Percentiles rank a stretch among this genome's conserved stretches.
These are phyloP conservation scores for Penicillium goetzii DNA, from an alignment of 495 filamentous ascomycete species.

Conservation along the genomic window DNA sequence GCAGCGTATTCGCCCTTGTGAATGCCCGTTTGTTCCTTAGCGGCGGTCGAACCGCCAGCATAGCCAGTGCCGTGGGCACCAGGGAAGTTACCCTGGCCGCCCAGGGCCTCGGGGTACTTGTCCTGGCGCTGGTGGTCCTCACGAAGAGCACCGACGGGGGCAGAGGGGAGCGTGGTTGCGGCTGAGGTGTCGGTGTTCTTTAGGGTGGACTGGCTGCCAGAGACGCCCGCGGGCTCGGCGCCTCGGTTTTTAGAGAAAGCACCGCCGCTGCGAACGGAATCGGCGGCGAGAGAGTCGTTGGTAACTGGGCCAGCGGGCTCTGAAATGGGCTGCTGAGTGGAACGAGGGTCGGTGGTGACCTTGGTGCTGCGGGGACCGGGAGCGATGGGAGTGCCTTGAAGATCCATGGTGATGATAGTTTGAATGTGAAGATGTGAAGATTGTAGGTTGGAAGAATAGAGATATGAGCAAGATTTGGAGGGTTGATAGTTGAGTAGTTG, in stretches of 20 bases:
- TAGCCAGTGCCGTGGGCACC: constrained; percentile 52
- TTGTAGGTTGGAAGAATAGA: neutral
- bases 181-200: constrained; percentile 60
- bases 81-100: constrained; percentile 54
- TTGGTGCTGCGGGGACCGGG: constrained; percentile 46
- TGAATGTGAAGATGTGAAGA: constrained; percentile 3
- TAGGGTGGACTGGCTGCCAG: constrained; percentile 53
- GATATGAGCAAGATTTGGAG: neutral
- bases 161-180: constrained; percentile 55
- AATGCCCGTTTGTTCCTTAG: constrained; percentile 43
- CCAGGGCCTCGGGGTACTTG: constrained; percentile 53
- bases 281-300: constrained; percentile 67
- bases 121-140: constrained; percentile 49
- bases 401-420: constrained; percentile 44
- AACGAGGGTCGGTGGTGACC: constrained; percentile 54
- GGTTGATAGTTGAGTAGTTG: constrained; percentile 1
- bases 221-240: constrained; percentile 52
- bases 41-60: constrained; percentile 45
- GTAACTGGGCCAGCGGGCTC: constrained; percentile 61
- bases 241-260: constrained; percentile 56
- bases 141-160: constrained; percentile 50
- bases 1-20: constrained; percentile 31
- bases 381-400: constrained; percentile 52
- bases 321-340: constrained; percentile 44
- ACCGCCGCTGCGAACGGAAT: constrained; percentile 58